Conservation (phyloP, 2,329 filamentous ascomycete species). For the Elsinoe arachidis region DNA sequence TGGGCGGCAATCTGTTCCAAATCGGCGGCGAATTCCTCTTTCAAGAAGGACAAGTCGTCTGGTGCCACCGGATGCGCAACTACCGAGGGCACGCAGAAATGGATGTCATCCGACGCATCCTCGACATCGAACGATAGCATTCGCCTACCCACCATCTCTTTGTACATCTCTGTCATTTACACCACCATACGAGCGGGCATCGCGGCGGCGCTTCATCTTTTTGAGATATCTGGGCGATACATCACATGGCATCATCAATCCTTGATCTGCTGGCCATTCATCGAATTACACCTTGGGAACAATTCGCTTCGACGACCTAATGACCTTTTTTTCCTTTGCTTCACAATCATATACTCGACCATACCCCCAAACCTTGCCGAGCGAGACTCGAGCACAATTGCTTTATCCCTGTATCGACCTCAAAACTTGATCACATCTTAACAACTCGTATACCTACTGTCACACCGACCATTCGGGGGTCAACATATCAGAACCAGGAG, state of each 20-base stretch:
- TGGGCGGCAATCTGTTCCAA: constrained; percentile 31
- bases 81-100: constrained; percentile 32
- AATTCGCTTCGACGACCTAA: constrained; percentile 4
- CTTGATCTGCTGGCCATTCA: constrained; percentile 1
- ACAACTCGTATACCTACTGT: no score
- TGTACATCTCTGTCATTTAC: constrained; percentile 6
- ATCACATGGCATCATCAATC: constrained; percentile 2
- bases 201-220: neutral
- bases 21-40: constrained; percentile 36
- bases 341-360: neutral
- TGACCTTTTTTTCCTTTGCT: neutral
- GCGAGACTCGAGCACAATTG: neutral
- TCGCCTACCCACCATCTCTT: neutral
- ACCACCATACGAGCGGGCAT: constrained; percentile 7
- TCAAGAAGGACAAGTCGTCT: constrained; percentile 32
- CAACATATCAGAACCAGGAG: no score
- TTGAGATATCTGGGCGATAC: neutral
- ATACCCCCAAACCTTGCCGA: neutral
- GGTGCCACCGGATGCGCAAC: constrained; percentile 36
- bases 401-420: no score
- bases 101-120: constrained; percentile 25
- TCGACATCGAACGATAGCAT: constrained; percentile 27
- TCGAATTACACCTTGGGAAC: neutral
- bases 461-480: no score
- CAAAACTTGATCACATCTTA: no score